Evolutionary conservation across 129 eudicot species (phyloP).

Genomic region (Saussurea involucrata): DNA sequence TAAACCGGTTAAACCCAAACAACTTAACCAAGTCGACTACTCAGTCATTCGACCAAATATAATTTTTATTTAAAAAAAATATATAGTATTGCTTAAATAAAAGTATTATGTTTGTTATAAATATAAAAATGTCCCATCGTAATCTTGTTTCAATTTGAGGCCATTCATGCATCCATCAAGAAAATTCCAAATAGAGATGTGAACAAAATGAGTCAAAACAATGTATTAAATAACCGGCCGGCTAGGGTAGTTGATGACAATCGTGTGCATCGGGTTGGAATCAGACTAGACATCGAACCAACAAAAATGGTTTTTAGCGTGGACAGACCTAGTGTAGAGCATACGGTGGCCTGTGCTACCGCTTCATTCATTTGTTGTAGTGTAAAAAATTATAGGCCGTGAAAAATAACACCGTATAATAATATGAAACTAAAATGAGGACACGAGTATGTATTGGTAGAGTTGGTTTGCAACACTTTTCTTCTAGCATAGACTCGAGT

Average conservation of each 20-base stretch:
- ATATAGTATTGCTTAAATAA: too few relatives aligned
- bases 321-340: too few relatives aligned
- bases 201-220: neutral
- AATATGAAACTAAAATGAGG: too few relatives aligned
- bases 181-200: neutral
- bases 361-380: too few relatives aligned
- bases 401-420: too few relatives aligned
- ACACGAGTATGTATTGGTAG: too few relatives aligned
- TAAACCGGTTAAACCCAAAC: neutral
- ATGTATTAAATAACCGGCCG: neutral
- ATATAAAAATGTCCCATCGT: neutral
- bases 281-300: neutral
- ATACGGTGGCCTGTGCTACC: too few relatives aligned
- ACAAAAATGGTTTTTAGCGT: too few relatives aligned
- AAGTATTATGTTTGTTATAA: neutral
- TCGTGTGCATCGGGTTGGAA: neutral
- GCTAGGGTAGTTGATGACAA: neutral
- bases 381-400: too few relatives aligned
- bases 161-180: neutral
- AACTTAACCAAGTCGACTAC: neutral
- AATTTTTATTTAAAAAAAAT: too few relatives aligned
- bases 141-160: neutral
- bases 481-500: too few relatives aligned
- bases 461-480: too few relatives aligned
- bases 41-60: neutral